A percentile compares a stretch with the other conserved stretches of the same genome.
Conservation (phyloP, 2,329 filamentous ascomycete genomes). For the Neocatenulostroma microsporum region DNA sequence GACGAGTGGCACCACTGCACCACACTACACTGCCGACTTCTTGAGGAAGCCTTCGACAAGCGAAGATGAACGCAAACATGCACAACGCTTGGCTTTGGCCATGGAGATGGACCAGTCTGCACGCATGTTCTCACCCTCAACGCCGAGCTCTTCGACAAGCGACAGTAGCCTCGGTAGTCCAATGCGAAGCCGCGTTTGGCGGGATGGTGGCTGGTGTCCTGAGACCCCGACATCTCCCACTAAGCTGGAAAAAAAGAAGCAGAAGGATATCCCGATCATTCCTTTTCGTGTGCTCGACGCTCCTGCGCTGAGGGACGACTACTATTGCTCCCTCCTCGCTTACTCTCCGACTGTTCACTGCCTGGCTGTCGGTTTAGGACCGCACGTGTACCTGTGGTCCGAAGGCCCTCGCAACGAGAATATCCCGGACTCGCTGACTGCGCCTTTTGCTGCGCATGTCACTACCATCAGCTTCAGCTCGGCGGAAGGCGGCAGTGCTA, state of each 20-base stretch:
- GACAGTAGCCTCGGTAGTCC: background rate
- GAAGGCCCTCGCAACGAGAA: slow-evolving; percentile 48
- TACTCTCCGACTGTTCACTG: slow-evolving; percentile 69
- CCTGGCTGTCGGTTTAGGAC: slow-evolving; percentile 74
- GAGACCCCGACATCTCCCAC: slow-evolving; percentile 4
- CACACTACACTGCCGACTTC: slow-evolving; percentile 52
- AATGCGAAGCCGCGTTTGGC: slow-evolving; percentile 11
- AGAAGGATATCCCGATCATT: slow-evolving; percentile 24
- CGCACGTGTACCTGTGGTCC: slow-evolving; percentile 81
- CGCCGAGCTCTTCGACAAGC: slow-evolving; percentile 9
- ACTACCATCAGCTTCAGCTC: slow-evolving; percentile 92
- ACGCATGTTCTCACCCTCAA: slow-evolving; percentile 52
- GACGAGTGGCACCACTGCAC: slow-evolving; percentile 66
- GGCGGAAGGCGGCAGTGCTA: slow-evolving; percentile 60
- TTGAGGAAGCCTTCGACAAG: slow-evolving; percentile 31
- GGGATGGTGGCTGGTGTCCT: too few relatives aligned
- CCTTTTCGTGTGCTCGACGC: slow-evolving; percentile 64
- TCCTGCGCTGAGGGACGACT: slow-evolving; percentile 83
- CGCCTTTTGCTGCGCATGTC: slow-evolving; percentile 51
- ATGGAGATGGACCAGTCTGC: slow-evolving; percentile 66
- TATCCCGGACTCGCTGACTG: slow-evolving; percentile 45
- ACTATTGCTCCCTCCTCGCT: slow-evolving; percentile 85
- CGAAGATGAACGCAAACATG: slow-evolving; percentile 47
- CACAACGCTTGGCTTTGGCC: slow-evolving; percentile 68
- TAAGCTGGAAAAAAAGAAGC: slow-evolving; percentile 11